phyloP scores from a whole-genome alignment of 345 rosid genomes.

The Ceriops zippeliana region DNA sequence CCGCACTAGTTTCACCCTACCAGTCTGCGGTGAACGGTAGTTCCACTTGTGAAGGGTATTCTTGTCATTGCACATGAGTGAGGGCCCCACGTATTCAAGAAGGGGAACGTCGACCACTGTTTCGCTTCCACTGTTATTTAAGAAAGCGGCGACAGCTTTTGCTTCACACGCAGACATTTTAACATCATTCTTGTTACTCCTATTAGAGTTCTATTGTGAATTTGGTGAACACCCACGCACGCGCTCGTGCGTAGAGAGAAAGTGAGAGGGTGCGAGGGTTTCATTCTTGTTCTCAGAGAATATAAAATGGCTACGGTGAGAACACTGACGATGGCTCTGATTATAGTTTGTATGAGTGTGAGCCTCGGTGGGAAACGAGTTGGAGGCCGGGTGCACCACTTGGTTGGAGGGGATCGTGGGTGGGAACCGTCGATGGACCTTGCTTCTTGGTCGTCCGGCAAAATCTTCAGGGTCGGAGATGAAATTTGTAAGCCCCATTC shows the following conservation, averaged over 20 bases:
- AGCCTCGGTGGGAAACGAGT: slow-evolving; percentile 22
- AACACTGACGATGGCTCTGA: slow-evolving; percentile 2
- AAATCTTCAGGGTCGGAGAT: slow-evolving; percentile 55
- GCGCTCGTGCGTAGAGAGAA: no score
- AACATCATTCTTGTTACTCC: background rate
- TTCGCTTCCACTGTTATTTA: background rate
- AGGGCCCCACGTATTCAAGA: no score
- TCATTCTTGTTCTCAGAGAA: background rate
- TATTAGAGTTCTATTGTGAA: background rate
- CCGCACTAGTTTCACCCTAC: background rate
- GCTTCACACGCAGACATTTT: background rate
- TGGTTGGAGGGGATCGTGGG: slow-evolving; percentile 66
- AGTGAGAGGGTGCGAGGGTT: no score
- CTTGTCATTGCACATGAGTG: no score
- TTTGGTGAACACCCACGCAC: no score
- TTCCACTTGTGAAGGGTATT: background rate
- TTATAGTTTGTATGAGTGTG: slow-evolving; percentile 13
- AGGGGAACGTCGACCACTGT: no score
- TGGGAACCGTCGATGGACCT: slow-evolving; percentile 47
- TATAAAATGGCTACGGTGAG: background rate
- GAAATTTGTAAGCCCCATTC: slow-evolving; percentile 45
- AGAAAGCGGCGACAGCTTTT: background rate
- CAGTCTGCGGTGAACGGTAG: background rate
- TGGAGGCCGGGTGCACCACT: slow-evolving; percentile 51
- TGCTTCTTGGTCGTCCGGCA: slow-evolving; percentile 47